Evolutionary conservation across 1,284 basidiomycete species (phyloP).

Genomic region (Pterulicium gracile): DNA sequence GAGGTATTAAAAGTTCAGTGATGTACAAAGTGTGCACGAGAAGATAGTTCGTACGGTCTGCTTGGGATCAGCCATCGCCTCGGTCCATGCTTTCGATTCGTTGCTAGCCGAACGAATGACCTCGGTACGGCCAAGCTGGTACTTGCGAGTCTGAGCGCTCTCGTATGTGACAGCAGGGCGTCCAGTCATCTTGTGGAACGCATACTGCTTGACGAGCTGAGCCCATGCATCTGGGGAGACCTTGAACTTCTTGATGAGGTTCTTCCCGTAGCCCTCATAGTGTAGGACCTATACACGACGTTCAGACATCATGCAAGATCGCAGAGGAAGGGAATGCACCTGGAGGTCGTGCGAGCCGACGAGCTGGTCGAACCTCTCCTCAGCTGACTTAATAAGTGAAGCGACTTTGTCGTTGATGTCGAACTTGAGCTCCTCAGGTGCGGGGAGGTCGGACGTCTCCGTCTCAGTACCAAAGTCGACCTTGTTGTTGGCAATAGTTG

Average conservation of each 20-base stretch:
- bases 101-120: slow-evolving; percentile 82
- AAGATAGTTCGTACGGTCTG: slow-evolving; percentile 31
- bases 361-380: slow-evolving; percentile 66
- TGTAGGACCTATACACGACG: slow-evolving; percentile 50
- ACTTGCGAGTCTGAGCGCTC: slow-evolving; percentile 91
- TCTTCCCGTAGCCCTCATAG: slow-evolving; percentile 89
- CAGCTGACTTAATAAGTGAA: slow-evolving; percentile 43
- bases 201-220: slow-evolving; percentile 93
- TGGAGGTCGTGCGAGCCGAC: slow-evolving; percentile 76
- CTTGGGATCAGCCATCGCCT: slow-evolving; percentile 72
- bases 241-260: slow-evolving; percentile 81
- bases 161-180: slow-evolving; percentile 87
- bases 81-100: slow-evolving; percentile 80
- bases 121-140: slow-evolving; percentile 86
- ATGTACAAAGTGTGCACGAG: slow-evolving; percentile 1
- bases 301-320: slow-evolving; percentile 2
- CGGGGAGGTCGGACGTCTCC: slow-evolving; percentile 36
- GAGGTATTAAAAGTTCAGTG: slow-evolving; percentile 4
- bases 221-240: slow-evolving; percentile 92
- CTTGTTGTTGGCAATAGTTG: slow-evolving; percentile 69
- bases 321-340: slow-evolving; percentile 27
- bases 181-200: slow-evolving; percentile 80
- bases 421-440: slow-evolving; percentile 66
- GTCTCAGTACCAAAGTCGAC: slow-evolving; percentile 51
- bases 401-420: slow-evolving; percentile 51